Conservation (phyloP, 2,329 filamentous ascomycete genomes). For the Seiridium unicorne region DNA sequence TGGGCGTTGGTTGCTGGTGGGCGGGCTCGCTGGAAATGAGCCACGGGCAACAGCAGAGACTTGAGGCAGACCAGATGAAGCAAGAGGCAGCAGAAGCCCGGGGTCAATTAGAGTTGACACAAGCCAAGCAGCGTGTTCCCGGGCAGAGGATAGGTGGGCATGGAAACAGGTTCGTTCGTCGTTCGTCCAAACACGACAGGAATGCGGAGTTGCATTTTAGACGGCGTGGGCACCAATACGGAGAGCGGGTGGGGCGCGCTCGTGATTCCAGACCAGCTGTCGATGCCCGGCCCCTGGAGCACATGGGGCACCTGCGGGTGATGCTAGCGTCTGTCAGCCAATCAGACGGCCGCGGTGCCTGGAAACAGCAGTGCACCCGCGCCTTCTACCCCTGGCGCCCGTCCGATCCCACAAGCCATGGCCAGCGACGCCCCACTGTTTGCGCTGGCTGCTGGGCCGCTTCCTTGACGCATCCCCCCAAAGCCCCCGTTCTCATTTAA, state of each 20-base stretch:
- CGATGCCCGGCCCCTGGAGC: neutral
- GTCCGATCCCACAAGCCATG: neutral
- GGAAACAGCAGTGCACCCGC: constrained; percentile 1
- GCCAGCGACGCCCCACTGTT: neutral
- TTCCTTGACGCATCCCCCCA: neutral
- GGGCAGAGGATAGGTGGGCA: too few species aligned
- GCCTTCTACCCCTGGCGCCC: constrained; percentile 1
- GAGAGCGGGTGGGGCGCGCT: neutral
- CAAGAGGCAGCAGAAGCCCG: too few species aligned
- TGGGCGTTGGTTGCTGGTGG: neutral
- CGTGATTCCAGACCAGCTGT: neutral
- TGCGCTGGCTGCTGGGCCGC: neutral
- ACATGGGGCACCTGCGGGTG: neutral
- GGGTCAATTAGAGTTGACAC: too few species aligned
- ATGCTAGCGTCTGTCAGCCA: neutral
- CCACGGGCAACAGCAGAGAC: neutral
- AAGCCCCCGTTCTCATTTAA: neutral
- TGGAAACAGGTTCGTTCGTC: neutral
- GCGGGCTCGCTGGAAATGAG: neutral
- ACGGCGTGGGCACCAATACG: neutral
- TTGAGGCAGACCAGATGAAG: too few species aligned
- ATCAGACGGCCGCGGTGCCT: neutral
- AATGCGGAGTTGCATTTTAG: neutral
- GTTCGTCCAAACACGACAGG: neutral
- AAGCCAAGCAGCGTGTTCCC: too few species aligned